Evolutionary conservation across 2,329 filamentous ascomycete species (phyloP).

Genomic region (Periconia sp.): DNA sequence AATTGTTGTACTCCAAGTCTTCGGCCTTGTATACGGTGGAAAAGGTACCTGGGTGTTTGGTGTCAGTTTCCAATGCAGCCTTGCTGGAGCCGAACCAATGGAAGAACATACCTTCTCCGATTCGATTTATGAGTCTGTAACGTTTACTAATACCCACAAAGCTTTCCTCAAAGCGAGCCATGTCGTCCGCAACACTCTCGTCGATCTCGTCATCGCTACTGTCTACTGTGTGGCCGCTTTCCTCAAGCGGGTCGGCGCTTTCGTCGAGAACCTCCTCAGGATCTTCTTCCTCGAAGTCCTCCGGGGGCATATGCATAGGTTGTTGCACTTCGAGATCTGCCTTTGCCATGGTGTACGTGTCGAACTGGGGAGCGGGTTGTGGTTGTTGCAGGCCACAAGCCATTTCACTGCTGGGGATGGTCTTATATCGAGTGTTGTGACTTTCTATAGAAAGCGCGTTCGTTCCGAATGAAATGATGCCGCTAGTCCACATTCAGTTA

Average conservation of each 20-base stretch:
- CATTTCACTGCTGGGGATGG: slow-evolving; percentile 6
- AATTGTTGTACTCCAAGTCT: slow-evolving; percentile 81
- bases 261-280: slow-evolving; percentile 49
- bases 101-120: slow-evolving; percentile 76
- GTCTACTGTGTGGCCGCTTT: slow-evolving; percentile 52
- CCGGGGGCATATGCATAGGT: slow-evolving; percentile 28
- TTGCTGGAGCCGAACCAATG: slow-evolving; percentile 31
- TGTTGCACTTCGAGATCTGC: slow-evolving; percentile 28
- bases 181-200: slow-evolving; percentile 75
- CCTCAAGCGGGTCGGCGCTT: slow-evolving; percentile 52
- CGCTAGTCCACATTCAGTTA: slow-evolving; percentile 20
- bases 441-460: slow-evolving; percentile 2
- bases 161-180: slow-evolving; percentile 77
- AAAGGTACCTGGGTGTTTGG: slow-evolving; percentile 75
- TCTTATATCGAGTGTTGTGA: slow-evolving; percentile 1
- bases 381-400: not conserved
- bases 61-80: slow-evolving; percentile 27
- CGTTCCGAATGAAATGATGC: not conserved
- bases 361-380: slow-evolving; percentile 3
- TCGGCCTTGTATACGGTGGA: slow-evolving; percentile 99
- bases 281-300: slow-evolving; percentile 39
- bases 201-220: slow-evolving; percentile 63
- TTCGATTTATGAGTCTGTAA: slow-evolving; percentile 91
- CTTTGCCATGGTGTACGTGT: slow-evolving; percentile 31
- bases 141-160: slow-evolving; percentile 82